Evolutionary conservation across 1,284 basidiomycete genomes (phyloP), one percentile per base, ranked within the genome.

Genomic region (Leccinum pachyderme): DNA sequence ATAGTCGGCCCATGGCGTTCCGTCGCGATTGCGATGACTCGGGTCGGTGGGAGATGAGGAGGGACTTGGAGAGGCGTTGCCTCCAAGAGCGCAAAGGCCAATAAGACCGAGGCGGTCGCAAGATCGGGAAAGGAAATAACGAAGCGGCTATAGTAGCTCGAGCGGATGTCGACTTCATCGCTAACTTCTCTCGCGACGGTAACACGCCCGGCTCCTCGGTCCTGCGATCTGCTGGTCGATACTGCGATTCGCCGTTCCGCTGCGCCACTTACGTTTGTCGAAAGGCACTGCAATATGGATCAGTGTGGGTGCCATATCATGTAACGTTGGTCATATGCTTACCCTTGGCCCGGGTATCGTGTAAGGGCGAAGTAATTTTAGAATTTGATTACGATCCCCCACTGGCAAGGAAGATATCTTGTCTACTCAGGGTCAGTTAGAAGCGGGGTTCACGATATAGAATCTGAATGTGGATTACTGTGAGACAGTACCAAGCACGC

Each of bases 31-130:
- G 79, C 78, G 28, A 72, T 69, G 9, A 72, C 73, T 39, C 79
- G 75, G 35, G 73, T 80, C 32, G 72, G 63, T 2, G 77, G 80
- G n/a, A 84, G 69, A 57, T 83, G 80, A 9, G 69, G 70, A 5
- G 82, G 81, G 13, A 77, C 61, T 50, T 71, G 71, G 15, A 81
- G 61, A 2, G 73, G 67, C 18, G 68, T 69, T 4, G 71, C 70
- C 63, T 83, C 80, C 25, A 77, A 73, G 51, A 83, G 62, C 1
- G 75, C 80, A 58, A 80, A 81, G 8, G 74, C 77, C 55, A 84
- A 59, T 49, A 79, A 75, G 51, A 82, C 77, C 25, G 81, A 77
- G 12, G 78, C 73, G 11, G 71, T 72, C 3, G 65, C 62, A 47
- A 74, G 70, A 60, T 74, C 68, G 8, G 79, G 78, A 37, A 67